Evolutionary conservation across 2,329 filamentous ascomycete species (phyloP).

Genomic region (Stromatinia cepivora): DNA sequence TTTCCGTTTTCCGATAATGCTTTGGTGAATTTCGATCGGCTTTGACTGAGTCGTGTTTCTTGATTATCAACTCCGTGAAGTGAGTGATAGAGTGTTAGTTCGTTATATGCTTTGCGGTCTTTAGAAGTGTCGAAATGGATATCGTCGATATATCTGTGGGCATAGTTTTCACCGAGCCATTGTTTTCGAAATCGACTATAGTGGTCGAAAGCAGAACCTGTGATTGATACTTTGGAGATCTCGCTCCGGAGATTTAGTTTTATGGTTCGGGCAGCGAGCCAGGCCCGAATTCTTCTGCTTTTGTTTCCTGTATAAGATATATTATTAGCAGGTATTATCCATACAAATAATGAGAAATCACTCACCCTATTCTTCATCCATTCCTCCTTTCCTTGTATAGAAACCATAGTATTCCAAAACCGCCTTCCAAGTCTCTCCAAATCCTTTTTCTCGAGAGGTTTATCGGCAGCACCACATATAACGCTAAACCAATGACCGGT

Average conservation of each 20-base stretch:
- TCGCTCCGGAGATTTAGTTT: neutral
- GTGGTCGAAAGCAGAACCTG: neutral
- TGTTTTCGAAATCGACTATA: neutral
- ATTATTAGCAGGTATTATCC: neutral
- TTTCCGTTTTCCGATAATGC: neutral
- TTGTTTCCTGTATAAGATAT: neutral
- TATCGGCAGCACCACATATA: neutral
- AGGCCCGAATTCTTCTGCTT: neutral
- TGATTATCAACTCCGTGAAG: neutral
- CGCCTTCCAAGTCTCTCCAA: neutral
- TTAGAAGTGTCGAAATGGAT: neutral
- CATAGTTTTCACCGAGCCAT: neutral
- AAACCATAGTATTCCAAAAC: neutral
- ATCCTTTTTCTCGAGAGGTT: neutral
- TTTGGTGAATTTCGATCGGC: neutral
- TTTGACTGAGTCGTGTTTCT: neutral
- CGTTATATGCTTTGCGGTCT: neutral
- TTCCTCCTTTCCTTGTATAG: neutral
- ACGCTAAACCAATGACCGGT: neutral
- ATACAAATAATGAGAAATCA: too few relatives aligned
- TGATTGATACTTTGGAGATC: neutral
- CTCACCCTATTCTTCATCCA: neutral
- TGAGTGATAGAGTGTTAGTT: neutral
- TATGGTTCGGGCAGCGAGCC: neutral
- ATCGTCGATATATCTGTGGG: neutral